These are phyloP conservation scores for Penicillium fuscoglaucum DNA, from an alignment of 2,329 filamentous ascomycete species.

Conservation along the genomic window DNA sequence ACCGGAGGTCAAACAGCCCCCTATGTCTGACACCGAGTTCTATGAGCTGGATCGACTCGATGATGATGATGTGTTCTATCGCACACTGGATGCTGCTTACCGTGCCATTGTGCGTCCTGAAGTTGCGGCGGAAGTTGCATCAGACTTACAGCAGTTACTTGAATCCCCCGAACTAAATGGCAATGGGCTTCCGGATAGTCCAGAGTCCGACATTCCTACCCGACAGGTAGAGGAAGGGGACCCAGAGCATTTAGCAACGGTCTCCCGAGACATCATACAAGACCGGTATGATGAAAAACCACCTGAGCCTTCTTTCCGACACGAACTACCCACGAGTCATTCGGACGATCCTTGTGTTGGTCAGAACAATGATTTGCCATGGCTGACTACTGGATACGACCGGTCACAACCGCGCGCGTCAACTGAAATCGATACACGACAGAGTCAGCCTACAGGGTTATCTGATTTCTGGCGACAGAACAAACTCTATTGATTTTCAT, in stretches of 20 bases:
- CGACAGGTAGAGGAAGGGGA: background rate
- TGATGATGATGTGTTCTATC: conserved; percentile 9
- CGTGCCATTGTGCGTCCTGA: background rate
- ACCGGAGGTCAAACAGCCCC: background rate
- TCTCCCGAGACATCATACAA: background rate
- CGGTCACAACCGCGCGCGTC: background rate
- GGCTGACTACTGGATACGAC: background rate
- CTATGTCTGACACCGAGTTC: background rate
- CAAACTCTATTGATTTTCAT: conserved; percentile 28
- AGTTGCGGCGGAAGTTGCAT: background rate
- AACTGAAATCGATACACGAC: background rate
- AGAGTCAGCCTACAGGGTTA: background rate
- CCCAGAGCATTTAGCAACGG: background rate
- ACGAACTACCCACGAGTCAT: background rate
- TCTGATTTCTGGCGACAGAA: conserved; percentile 26
- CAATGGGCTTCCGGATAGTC: background rate
- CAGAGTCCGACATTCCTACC: background rate
- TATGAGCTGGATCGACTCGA: background rate
- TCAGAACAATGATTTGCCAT: background rate
- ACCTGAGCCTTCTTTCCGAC: background rate
- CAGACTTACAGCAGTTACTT: background rate
- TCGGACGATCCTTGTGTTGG: background rate
- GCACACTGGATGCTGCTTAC: conserved; percentile 10
- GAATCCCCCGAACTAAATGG: background rate
- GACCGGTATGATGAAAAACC: background rate